These are phyloP conservation scores for Aspergillus ostianus DNA, from an alignment of 495 filamentous ascomycete species.

Conservation along the genomic window DNA sequence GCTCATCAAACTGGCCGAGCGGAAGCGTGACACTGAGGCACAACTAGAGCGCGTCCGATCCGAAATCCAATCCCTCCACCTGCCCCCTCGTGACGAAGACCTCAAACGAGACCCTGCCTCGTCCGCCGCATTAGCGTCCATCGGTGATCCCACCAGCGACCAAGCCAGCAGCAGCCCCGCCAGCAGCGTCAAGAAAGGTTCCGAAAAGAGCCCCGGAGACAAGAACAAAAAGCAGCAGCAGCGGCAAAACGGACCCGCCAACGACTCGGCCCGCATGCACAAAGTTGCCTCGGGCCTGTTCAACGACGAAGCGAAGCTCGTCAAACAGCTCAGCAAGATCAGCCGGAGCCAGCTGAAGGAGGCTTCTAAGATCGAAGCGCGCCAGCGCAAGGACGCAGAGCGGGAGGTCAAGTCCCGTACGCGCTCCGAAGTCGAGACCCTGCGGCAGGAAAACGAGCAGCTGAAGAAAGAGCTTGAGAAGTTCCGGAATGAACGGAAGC, in stretches of 20 bases:
- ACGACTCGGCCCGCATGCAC: slow-evolving; percentile 20
- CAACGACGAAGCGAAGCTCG: slow-evolving; percentile 36
- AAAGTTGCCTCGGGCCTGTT: slow-evolving; percentile 33
- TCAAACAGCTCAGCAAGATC: slow-evolving; percentile 40
- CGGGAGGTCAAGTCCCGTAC: slow-evolving; percentile 57
- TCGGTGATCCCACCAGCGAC: slow-evolving; percentile 12
- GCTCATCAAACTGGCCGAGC: slow-evolving; percentile 68
- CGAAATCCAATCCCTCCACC: slow-evolving; percentile 39
- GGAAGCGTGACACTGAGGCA: slow-evolving; percentile 66
- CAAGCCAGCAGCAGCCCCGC: slow-evolving; percentile 18
- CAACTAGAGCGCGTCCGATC: slow-evolving; percentile 56
- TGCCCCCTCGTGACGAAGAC: slow-evolving; percentile 32
- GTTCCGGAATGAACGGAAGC: slow-evolving; percentile 58
- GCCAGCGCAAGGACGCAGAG: slow-evolving; percentile 53
- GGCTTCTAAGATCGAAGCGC: slow-evolving; percentile 42
- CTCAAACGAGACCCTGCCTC: slow-evolving; percentile 40
- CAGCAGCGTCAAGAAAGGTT: slow-evolving; percentile 12
- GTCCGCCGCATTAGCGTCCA: slow-evolving; percentile 12
- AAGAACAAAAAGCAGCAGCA: slow-evolving; percentile 9
- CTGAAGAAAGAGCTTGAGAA: slow-evolving; percentile 55
- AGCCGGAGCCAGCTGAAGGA: slow-evolving; percentile 41
- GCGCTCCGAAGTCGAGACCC: slow-evolving; percentile 43
- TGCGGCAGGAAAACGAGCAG: slow-evolving; percentile 54
- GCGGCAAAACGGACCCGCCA: slow-evolving; percentile 11
- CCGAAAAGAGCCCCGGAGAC: slow-evolving; percentile 2